Base-by-base conservation (phyloP, 2,329 filamentous ascomycete genomes). In the Tricladium varicosporioides region DNA sequence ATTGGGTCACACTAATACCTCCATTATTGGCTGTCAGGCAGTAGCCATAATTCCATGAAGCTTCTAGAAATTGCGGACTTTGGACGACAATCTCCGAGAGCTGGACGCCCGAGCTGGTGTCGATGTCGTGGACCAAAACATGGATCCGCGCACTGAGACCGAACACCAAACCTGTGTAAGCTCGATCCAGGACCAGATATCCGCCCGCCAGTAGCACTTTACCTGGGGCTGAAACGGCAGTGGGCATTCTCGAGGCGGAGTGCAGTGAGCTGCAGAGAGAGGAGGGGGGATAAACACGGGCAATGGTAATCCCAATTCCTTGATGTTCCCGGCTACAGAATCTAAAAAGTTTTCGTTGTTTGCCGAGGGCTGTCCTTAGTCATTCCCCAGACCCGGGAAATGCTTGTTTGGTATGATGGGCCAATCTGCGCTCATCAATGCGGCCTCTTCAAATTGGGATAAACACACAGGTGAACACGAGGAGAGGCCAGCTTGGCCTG, bases 131-230 rank as follows among this genome's bases (percentile, higher is more conserved):
- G 8, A 84, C 82, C 57, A 87, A 70, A 59, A 87, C 81, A 64
- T 86, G 86, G 75, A 90, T 86, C 62, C 86, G 78, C 46, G 86
- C 84, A 68, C 82, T 82, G 56, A 89, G 80, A 31, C 85, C 85
- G 68, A 87, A 81, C 60, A 91, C 81, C 54, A 91, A 75, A 27
- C 87, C 93, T 2, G 89, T 94, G 74, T 97, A 92, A 60, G 82
- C 79, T 60, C 90, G 85, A 76, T 97, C 93, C 47, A 99, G 86
- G 18, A 97, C 93, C 47, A 97, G 85, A 74, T 97, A 99, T 60
- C 94, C 94, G 62, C 94, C 94, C 3, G 93, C 91, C 53, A 97
- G 83, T 63, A 99, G 83, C 59, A 99, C 94, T 78, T 99, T 99
- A 66, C 94, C 94, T 15, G 94, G 94, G 18, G 94, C 93, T 61